Evolutionary conservation across 176 grass and related monocot genomes (phyloP).

Genomic region (Oryza glaberrima): DNA sequence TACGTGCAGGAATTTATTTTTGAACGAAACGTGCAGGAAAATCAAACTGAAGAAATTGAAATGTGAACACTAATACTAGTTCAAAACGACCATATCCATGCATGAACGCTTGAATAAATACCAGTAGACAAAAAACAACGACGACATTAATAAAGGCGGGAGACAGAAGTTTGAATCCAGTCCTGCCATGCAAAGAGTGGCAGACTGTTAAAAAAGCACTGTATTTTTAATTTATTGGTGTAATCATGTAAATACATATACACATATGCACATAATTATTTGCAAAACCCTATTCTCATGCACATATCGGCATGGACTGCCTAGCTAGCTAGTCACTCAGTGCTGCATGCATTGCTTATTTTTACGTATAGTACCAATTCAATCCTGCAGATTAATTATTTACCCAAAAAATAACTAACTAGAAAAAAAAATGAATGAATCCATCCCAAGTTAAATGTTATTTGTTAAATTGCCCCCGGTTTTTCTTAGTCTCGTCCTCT

Average conservation of each 20-base stretch:
- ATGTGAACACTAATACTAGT: slow-evolving; percentile 8
- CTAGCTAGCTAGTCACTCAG: not conserved
- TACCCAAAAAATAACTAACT: slow-evolving; percentile 10
- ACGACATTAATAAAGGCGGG: not conserved
- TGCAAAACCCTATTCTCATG: slow-evolving; percentile 14
- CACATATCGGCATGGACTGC: not conserved
- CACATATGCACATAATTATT: slow-evolving; percentile 30
- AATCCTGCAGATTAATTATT: not conserved
- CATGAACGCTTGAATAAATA: not conserved
- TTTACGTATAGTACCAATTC: not conserved
- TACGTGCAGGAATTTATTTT: not conserved
- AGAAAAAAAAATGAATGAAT: slow-evolving; percentile 32
- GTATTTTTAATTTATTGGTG: slow-evolving; percentile 9
- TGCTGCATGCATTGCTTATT: slow-evolving; percentile 17
- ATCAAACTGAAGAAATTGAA: slow-evolving; percentile 2
- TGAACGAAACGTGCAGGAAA: not conserved
- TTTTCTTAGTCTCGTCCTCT: not conserved
- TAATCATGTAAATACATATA: slow-evolving; percentile 33
- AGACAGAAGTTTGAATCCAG: slow-evolving; percentile 21
- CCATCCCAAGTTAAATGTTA: slow-evolving; percentile 21
- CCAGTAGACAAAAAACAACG: not conserved
- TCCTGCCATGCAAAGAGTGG: slow-evolving; percentile 1
- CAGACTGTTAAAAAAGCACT: not conserved
- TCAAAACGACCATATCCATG: not conserved
- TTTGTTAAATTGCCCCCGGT: not conserved